Evolutionary conservation across 345 rosid species (phyloP), one percentile per base, ranked within the genome.

Genomic region (Salix viminalis): DNA sequence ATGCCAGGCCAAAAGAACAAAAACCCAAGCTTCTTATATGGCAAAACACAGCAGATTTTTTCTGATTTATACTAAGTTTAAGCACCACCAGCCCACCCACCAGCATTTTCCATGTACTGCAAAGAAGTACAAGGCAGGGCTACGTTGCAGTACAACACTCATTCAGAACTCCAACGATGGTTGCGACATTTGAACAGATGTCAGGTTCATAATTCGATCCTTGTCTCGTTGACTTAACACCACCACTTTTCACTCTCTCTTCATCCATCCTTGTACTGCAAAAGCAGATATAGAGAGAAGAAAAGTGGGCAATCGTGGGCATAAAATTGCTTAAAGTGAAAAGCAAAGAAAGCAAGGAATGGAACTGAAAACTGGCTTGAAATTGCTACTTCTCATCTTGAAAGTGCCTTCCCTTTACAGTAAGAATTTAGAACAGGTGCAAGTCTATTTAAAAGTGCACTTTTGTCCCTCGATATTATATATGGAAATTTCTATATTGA

Each of bases 141-240:
- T 16, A 10, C 24, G 37, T 70, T 81, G 86, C 46, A 85, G 82
- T 83, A 85, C 85, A 83, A 72, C 85, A 81, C 50, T n/a, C 4
- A 11, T 44, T 4, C 14, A 68, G 24, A 28, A 19, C 1, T 71
- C 48, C 42, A 24, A 48, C 48, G 15, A 56, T 41, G 79, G 61
- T 34, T 37, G 26, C 16, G 26, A 70, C 46, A 46, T 21, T 54
- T 7, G 9, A 72, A 75, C 79, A 76, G 12, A 26, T 72, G 82
- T 48, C 69, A 12, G 72, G 81, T n/a, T 73, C 64, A 60, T n/a
- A 78, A 69, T 30, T 74, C 21, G 50, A 67, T 71, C 58, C 50
- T 74, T 48, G 50, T 23, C n/a, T 2, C 15, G 79, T 75, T 76
- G 81, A 78, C 81, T 62, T 46, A 1, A 12, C 9, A 7, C 7